These are phyloP conservation scores for Blakeslea trispora DNA, from an alignment of 371 early-diverging fungal species.

Conservation along the genomic window DNA sequence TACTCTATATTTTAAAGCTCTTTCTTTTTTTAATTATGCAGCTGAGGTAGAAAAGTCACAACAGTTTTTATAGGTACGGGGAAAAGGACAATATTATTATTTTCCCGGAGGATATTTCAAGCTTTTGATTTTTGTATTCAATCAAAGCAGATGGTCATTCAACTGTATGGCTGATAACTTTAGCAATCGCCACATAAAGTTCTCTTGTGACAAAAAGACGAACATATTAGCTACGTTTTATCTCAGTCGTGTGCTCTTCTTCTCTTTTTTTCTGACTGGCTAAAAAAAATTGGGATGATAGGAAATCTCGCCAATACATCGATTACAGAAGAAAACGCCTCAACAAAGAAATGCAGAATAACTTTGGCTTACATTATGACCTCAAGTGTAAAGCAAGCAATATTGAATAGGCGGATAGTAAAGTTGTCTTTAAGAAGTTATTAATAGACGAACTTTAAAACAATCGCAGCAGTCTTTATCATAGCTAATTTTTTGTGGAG, in stretches of 20 bases:
- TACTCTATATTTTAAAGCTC: not conserved
- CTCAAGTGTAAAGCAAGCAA: conserved; percentile 37
- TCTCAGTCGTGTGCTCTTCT: too few species aligned
- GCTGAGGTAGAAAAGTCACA: not conserved
- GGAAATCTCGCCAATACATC: conserved; percentile 40
- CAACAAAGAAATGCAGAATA: conserved; percentile 37
- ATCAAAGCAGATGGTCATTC: conserved; percentile 26
- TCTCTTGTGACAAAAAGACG: conserved; percentile 51
- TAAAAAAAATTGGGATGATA: too few species aligned
- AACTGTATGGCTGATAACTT: conserved; percentile 17
- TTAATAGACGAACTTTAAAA: conserved; percentile 32
- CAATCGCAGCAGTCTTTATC: conserved; percentile 39
- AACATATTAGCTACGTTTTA: too few species aligned
- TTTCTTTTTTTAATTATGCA: not conserved
- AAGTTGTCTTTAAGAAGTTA: conserved; percentile 15
- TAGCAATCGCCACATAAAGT: conserved; percentile 38
- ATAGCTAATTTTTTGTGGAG: conserved; percentile 15
- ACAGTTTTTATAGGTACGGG: conserved; percentile 12
- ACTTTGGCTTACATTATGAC: conserved; percentile 39
- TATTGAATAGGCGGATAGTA: conserved; percentile 23
- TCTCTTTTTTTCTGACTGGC: too few species aligned
- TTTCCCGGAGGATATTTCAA: not conserved
- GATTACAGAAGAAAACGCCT: conserved; percentile 32
- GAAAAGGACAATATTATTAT: conserved; percentile 16
- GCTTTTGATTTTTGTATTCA: conserved; percentile 9